Conservation (phyloP, 1,139 yeast species). For the Pichia sp. region DNA sequence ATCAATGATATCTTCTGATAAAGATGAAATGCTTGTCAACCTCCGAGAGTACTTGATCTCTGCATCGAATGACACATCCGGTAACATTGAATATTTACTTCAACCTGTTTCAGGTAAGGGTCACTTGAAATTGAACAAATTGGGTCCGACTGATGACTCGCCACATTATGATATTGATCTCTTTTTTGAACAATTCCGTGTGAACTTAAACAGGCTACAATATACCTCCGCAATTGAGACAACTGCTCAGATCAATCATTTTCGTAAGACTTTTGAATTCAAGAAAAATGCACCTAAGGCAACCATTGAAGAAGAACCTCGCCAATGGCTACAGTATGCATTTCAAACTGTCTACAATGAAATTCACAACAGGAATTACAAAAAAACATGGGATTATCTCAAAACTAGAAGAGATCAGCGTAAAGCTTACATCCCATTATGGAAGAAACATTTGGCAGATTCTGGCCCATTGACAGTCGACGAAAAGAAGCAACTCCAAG, state of each 20-base stretch:
- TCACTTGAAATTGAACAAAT: conserved; percentile 70
- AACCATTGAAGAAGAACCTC: conserved; percentile 59
- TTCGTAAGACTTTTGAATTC: conserved; percentile 66
- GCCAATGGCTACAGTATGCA: conserved; percentile 76
- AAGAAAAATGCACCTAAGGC: conserved; percentile 62
- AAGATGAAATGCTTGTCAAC: conserved; percentile 37
- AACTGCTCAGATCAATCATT: conserved; percentile 75
- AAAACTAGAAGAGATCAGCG: conserved; percentile 67
- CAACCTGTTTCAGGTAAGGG: conserved; percentile 91
- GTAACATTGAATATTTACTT: conserved; percentile 53
- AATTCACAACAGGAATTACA: conserved; percentile 70
- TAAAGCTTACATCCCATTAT: conserved; percentile 56
- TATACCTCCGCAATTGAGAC: conserved; percentile 79
- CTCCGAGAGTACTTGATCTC: conserved; percentile 31
- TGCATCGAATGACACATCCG: conserved; percentile 27
- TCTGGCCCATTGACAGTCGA: conserved; percentile 26
- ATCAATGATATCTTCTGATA: conserved; percentile 38
- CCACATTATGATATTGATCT: conserved; percentile 78
- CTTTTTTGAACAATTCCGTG: conserved; percentile 79
- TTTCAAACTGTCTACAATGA: conserved; percentile 68
- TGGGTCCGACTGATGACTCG: conserved; percentile 55
- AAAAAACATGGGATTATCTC: conserved; percentile 88
- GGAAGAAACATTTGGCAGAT: conserved; percentile 43
- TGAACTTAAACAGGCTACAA: conserved; percentile 78
- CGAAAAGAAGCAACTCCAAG: conserved; percentile 36